These are phyloP conservation scores for Shiraia bambusicola DNA, from an alignment of 2,329 filamentous ascomycete species.

Conservation along the genomic window DNA sequence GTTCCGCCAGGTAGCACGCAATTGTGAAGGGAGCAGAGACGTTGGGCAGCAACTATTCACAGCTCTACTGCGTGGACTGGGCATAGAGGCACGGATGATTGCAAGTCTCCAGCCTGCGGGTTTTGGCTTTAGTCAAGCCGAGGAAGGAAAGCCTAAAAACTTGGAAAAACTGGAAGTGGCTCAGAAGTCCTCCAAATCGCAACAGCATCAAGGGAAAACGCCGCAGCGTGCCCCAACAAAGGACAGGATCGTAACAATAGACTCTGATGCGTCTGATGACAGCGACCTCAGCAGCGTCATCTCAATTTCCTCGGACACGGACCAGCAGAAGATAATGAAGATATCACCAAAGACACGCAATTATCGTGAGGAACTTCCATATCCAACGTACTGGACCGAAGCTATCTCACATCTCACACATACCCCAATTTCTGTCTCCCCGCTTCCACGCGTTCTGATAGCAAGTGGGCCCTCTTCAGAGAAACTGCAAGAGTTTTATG, in stretches of 20 bases:
- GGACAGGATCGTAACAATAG: constrained; percentile 4
- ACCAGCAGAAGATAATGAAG: constrained; percentile 55
- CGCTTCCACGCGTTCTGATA: constrained; percentile 53
- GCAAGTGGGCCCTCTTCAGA: constrained; percentile 68
- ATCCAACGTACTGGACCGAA: constrained; percentile 92
- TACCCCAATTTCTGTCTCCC: constrained; percentile 76
- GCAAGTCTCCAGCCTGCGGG: constrained; percentile 82
- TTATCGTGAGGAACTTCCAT: constrained; percentile 76
- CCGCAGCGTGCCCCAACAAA: constrained; percentile 7
- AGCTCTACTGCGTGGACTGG: constrained; percentile 75
- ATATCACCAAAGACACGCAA: constrained; percentile 47
- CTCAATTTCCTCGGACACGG: constrained; percentile 50
- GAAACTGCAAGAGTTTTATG: constrained; percentile 73
- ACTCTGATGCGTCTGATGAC: constrained; percentile 45
- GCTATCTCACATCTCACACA: constrained; percentile 79
- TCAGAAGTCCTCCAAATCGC: constrained; percentile 1
- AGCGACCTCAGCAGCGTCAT: constrained; percentile 46
- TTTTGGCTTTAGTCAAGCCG: constrained; percentile 85
- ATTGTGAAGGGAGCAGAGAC: constrained; percentile 79
- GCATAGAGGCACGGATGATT: constrained; percentile 80
- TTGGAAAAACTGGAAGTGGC: constrained; percentile 23
- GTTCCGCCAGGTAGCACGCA: constrained; percentile 68
- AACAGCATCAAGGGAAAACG: constrained; percentile 7
- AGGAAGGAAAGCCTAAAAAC: constrained; percentile 66
- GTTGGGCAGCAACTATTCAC: constrained; percentile 88